Conservation (phyloP, 495 filamentous ascomycete species). For the Acidiella bohemica region DNA sequence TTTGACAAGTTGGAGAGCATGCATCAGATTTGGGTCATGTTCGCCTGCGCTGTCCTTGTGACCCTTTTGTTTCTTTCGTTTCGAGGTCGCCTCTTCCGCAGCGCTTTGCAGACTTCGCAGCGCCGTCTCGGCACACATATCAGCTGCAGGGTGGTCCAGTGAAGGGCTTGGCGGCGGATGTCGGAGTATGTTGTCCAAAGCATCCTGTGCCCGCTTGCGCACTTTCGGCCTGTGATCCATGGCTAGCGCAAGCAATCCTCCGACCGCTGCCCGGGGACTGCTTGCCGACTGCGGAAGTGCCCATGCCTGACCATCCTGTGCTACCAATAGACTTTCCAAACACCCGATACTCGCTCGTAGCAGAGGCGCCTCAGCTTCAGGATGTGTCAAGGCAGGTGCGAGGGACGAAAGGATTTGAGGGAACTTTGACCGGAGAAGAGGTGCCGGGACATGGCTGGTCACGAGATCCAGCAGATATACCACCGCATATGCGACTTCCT, state of each 20-base stretch:
- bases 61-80: constrained; percentile 48
- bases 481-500: constrained; percentile 71
- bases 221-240: constrained; percentile 90
- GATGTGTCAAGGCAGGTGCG: constrained; percentile 63
- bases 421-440: constrained; percentile 85
- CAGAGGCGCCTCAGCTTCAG: constrained; percentile 77
- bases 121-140: constrained; percentile 88
- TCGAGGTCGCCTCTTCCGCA: constrained; percentile 48
- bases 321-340: constrained; percentile 72
- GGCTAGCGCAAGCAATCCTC: constrained; percentile 69
- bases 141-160: constrained; percentile 80
- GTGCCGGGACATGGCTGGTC: constrained; percentile 64
- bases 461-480: constrained; percentile 92
- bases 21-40: constrained; percentile 73
- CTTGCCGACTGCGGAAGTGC: constrained; percentile 68
- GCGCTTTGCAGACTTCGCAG: constrained; percentile 60
- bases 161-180: constrained; percentile 77
- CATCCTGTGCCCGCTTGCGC: constrained; percentile 85
- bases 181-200: constrained; percentile 66
- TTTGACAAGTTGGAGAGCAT: constrained; percentile 82
- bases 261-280: constrained; percentile 75
- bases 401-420: constrained; percentile 78
- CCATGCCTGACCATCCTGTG: constrained; percentile 81
- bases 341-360: constrained; percentile 83
- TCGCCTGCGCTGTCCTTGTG: constrained; percentile 35